Evolutionary conservation across 164 flowering plant genomes (phyloP).

Genomic region (Stephania japonica): DNA sequence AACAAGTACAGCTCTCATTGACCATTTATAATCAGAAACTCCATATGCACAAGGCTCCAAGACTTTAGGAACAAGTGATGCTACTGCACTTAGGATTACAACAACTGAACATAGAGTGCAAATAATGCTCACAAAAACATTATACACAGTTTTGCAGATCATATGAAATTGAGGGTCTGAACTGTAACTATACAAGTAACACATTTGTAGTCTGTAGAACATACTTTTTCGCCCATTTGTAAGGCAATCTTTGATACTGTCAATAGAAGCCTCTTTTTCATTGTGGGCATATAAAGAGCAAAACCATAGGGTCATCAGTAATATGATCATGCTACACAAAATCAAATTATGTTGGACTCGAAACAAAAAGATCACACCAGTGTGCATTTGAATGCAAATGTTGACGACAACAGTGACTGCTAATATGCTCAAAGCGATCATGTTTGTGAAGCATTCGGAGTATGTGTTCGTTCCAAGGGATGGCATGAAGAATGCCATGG

Average conservation of each 20-base stretch:
- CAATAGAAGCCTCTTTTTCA: neutral
- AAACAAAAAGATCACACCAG: neutral
- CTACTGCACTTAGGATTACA: neutral
- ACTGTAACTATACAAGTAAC: slow-evolving; percentile 2
- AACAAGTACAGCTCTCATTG: neutral
- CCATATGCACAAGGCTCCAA: neutral
- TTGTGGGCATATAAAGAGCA: neutral
- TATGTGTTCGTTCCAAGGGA: neutral
- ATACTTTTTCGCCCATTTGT: neutral
- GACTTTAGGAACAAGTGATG: neutral
- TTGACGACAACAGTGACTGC: neutral
- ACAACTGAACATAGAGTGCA: neutral
- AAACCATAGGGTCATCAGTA: slow-evolving; percentile 4
- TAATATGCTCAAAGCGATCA: neutral
- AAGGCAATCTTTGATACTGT: neutral
- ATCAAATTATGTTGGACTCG: neutral
- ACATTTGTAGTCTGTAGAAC: neutral
- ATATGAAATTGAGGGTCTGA: neutral
- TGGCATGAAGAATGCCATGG: neutral
- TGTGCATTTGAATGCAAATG: neutral
- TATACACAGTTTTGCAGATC: neutral
- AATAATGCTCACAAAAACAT: neutral
- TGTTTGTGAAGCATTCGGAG: neutral
- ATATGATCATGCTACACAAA: neutral
- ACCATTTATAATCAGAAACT: neutral